Conservation (phyloP, 306 rosid species). For the Cicer bijugum region DNA sequence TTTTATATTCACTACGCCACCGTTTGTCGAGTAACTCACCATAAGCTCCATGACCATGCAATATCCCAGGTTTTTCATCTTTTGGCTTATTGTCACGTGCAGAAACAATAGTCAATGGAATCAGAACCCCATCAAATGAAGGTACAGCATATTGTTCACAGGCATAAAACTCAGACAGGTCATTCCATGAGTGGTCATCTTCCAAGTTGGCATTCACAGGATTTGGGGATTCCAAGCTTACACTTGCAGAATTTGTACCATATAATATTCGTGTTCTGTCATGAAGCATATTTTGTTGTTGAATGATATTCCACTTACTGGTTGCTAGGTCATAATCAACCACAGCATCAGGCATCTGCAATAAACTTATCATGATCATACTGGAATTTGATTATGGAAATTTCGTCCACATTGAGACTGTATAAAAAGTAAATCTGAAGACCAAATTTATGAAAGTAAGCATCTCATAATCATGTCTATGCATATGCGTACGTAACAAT, state of each 20-base stretch:
- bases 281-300: slow-evolving; percentile 86
- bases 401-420: slow-evolving; percentile 33
- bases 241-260: slow-evolving; percentile 67
- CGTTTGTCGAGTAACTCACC: slow-evolving; percentile 90
- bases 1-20: slow-evolving; percentile 85
- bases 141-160: slow-evolving; percentile 73
- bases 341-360: slow-evolving; percentile 97
- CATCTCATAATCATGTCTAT: slow-evolving; percentile 3
- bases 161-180: slow-evolving; percentile 83
- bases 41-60: slow-evolving; percentile 91
- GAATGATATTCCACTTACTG: slow-evolving; percentile 87
- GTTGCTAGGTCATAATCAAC: slow-evolving; percentile 89
- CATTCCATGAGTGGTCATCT: slow-evolving; percentile 78
- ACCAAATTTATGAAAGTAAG: slow-evolving; percentile 32
- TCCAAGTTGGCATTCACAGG: slow-evolving; percentile 50
- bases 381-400: slow-evolving; percentile 32
- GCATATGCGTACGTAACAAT: slow-evolving; percentile 6
- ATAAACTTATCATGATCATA: slow-evolving; percentile 43
- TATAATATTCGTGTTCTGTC: slow-evolving; percentile 82
- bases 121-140: slow-evolving; percentile 68
- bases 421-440: slow-evolving; percentile 24
- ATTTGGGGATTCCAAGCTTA: slow-evolving; percentile 46
- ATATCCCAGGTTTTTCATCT: slow-evolving; percentile 74
- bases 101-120: slow-evolving; percentile 83
- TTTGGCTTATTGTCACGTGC: slow-evolving; percentile 61